These are phyloP conservation scores for Boechera retrofracta DNA, from an alignment of 345 rosid species.

Conservation along the genomic window DNA sequence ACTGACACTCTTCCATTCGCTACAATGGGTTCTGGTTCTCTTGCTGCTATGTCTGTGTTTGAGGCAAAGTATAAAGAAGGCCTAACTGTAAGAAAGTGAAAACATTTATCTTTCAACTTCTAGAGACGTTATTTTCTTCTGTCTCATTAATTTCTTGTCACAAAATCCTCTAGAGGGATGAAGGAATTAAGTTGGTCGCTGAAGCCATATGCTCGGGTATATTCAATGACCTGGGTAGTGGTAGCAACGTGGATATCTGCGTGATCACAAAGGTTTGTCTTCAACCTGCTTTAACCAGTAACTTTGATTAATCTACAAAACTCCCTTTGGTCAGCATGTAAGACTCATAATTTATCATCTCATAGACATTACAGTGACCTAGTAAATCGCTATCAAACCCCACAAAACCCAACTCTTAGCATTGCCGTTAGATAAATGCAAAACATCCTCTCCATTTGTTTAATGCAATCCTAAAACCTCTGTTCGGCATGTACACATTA, in stretches of 20 bases:
- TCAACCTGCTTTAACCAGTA: neutral
- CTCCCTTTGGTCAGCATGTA: constrained; percentile 2
- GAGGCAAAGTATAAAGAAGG: constrained; percentile 85
- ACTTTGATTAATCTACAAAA: neutral
- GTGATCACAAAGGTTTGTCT: constrained; percentile 75
- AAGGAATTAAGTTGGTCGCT: constrained; percentile 68
- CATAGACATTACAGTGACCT: constrained; percentile 12
- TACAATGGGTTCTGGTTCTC: constrained; percentile 96
- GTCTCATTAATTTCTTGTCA: constrained; percentile 23
- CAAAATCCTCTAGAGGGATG: constrained; percentile 60
- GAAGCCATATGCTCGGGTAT: constrained; percentile 81
- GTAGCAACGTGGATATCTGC: constrained; percentile 90
- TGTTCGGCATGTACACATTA: neutral
- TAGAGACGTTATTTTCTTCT: neutral
- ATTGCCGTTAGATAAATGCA: constrained; percentile 6
- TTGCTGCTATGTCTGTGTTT: constrained; percentile 84
- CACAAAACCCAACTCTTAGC: neutral
- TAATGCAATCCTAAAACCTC: constrained; percentile 4
- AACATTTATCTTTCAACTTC: constrained; percentile 2
- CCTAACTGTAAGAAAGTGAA: constrained; percentile 59
- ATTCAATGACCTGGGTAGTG: constrained; percentile 86
- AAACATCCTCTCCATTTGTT: neutral
- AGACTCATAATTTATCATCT: neutral
- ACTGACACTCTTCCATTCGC: constrained; percentile 85
- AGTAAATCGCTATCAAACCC: neutral